These are phyloP conservation scores for Lasiodiplodia gonubiensis DNA, from an alignment of 2,329 filamentous ascomycete genomes.

Conservation along the genomic window DNA sequence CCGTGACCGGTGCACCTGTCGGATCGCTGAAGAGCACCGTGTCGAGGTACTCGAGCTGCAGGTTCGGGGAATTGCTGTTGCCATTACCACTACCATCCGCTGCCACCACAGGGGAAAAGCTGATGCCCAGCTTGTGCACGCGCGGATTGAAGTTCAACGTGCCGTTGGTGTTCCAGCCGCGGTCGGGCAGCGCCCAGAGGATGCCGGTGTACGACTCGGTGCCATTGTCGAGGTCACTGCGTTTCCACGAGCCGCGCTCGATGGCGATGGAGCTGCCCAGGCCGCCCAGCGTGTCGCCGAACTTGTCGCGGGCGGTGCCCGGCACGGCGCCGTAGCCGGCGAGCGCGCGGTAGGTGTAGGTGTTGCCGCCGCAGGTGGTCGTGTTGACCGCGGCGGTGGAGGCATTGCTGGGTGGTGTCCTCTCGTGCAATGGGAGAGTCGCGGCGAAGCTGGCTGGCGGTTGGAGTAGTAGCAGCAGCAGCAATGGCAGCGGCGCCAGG, in stretches of 20 bases:
- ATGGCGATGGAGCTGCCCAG: conserved; percentile 71
- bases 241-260: conserved; percentile 64
- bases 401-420: background rate
- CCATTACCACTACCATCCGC: conserved; percentile 52
- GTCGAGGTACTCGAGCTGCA: conserved; percentile 67
- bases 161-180: conserved; percentile 76
- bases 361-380: conserved; percentile 64
- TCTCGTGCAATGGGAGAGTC: background rate
- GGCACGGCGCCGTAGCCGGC: conserved; percentile 69
- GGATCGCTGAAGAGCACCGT: conserved; percentile 70
- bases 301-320: conserved; percentile 66
- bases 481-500: background rate
- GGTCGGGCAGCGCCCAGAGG: conserved; percentile 68
- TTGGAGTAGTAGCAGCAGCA: background rate
- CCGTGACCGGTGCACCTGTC: conserved; percentile 65
- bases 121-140: conserved; percentile 70
- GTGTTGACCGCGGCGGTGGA: conserved; percentile 13
- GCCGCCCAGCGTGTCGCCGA: conserved; percentile 71
- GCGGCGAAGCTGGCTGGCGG: background rate
- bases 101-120: conserved; percentile 59
- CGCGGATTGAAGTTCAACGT: conserved; percentile 59
- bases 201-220: conserved; percentile 61
- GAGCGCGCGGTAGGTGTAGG: conserved; percentile 69
- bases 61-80: conserved; percentile 54
- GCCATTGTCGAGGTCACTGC: conserved; percentile 37